Base-by-base conservation (phyloP, 2,329 filamentous ascomycete species). In the Cladosporium sp. region DNA sequence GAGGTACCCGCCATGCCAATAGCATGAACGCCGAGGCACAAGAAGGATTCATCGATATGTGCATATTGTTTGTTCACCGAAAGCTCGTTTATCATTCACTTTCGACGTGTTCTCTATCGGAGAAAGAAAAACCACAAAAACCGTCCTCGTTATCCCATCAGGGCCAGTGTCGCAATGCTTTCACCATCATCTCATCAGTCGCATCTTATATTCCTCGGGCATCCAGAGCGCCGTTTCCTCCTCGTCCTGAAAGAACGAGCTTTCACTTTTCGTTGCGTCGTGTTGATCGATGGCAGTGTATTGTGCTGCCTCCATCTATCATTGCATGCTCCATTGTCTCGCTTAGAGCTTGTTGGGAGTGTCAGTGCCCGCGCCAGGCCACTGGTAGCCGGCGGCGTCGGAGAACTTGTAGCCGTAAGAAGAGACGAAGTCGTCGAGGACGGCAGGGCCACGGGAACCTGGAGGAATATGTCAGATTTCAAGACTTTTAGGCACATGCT, bases 351-450 rank as follows among this genome's bases (percentile, higher is more conserved):
- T 90, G 79, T 89, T 91, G 54, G 83, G 82, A 54, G 79, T 76
- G 58, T 84, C 83, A 9, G 48, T 50, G 54, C 86, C 89, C 54
- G 88, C 87, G 54, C 66, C 65, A 34, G 89, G 89, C 91, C 91
- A 96, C 74, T 95, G 89, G 76, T 95, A 95, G 52, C 90, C 91
- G 62, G 91, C 88, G 57, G 91, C 89, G 66, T 98, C 93, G 69
- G 88, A 95, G 78, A 98, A 98, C 74, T 95, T 96, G 81, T 98
- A 98, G 59, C 93, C 93, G 70, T 95, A 98, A 5, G 91, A 95
- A 38, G 91, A 87, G 32, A 92, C 97, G 76, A 98, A 98, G 75
- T 98, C 93, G 64, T 98, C 93, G 53, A 98, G 81, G 35, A 98
- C 92, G 52, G 91, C 88, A 28, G 95, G 95, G 56, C 95, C 93